Base-by-base conservation (phyloP, 495 filamentous ascomycete genomes). In the Penicillium egyptiacum region DNA sequence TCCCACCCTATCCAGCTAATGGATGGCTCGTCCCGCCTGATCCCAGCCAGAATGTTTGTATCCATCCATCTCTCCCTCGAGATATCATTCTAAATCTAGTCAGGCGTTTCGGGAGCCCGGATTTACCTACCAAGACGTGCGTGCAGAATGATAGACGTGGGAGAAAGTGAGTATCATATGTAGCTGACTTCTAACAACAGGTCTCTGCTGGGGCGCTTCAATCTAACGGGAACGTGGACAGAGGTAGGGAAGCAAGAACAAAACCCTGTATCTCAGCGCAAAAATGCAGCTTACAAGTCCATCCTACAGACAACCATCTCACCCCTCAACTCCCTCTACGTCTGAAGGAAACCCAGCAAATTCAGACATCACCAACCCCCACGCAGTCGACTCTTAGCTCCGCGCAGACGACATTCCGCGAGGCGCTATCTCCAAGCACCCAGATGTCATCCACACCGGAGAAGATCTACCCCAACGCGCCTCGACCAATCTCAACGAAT, bases 31-130 rank as follows among this genome's bases (percentile, higher is more conserved):
- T 25, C 22, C 22, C 30, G 8, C 20, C 48, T 39, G 55, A 58
- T 14, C 55, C 48, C 16, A 58, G 55, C n/a, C 41, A 30, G 9
- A 58, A 58, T 28, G 55, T 58, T 52, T 26, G 48, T 58, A 25
- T 37, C 26, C 10, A 45, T 39, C 26, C 6, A 6, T 17, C 44
- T 39, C 12, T 5, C 14, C 16, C 19, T n/a, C 19, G 20, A 11
- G 33, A 20, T 9, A 26, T 9, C 5, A 9, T 16, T 16, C 54
- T 41, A 20, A 53, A 25, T 45, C 10, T 28, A 5, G 8, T n/a
- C 10, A 58, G 55, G 40, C 39, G 1, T 58, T 43, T 22, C 28
- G 22, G 4, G 14, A 22, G 10, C 6, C 28, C 0, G 40, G 55
- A 17, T 58, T 58, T 19, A 20, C 14, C 10, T 31, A n/a, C 11